phyloP scores from a whole-genome alignment of 2,329 filamentous ascomycete species.

The Amylocarpus encephaloides region DNA sequence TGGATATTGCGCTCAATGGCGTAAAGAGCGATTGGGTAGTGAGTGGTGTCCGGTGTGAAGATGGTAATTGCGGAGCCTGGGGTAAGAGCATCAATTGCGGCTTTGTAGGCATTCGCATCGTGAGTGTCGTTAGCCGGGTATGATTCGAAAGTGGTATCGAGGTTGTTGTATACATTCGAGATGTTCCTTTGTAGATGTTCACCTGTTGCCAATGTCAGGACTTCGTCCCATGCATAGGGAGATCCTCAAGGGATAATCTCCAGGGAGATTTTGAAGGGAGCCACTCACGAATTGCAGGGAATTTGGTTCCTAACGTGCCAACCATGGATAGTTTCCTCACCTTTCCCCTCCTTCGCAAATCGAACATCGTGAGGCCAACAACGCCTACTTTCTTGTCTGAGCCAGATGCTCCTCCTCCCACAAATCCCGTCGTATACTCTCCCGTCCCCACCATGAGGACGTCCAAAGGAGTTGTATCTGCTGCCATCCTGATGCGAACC shows the following conservation, averaged over 20 bases:
- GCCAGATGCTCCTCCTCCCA: constrained; percentile 72
- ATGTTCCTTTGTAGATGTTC: constrained; percentile 86
- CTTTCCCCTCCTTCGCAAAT: constrained; percentile 81
- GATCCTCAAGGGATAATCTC: background rate
- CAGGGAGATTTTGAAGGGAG: background rate
- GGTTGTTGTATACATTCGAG: constrained; percentile 75
- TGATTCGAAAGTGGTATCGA: constrained; percentile 81
- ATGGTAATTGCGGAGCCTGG: constrained; percentile 88
- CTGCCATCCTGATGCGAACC: constrained; percentile 6
- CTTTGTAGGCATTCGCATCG: constrained; percentile 80
- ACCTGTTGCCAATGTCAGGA: constrained; percentile 40
- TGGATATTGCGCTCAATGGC: constrained; percentile 84
- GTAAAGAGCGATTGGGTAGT: constrained; percentile 87
- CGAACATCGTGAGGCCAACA: constrained; percentile 83
- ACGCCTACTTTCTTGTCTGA: constrained; percentile 97
- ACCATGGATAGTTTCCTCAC: constrained; percentile 84
- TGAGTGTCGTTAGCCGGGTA: constrained; percentile 68
- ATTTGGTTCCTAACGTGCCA: constrained; percentile 82
- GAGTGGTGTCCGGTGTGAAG: constrained; percentile 90
- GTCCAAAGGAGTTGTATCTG: constrained; percentile 21
- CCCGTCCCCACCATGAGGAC: constrained; percentile 60
- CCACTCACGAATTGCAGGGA: constrained; percentile 74
- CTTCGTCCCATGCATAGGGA: background rate
- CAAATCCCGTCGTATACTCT: constrained; percentile 95
- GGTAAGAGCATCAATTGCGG: constrained; percentile 75